phyloP scores from a whole-genome alignment of 73 alveolate species.

The Paramecium biaurelia region DNA sequence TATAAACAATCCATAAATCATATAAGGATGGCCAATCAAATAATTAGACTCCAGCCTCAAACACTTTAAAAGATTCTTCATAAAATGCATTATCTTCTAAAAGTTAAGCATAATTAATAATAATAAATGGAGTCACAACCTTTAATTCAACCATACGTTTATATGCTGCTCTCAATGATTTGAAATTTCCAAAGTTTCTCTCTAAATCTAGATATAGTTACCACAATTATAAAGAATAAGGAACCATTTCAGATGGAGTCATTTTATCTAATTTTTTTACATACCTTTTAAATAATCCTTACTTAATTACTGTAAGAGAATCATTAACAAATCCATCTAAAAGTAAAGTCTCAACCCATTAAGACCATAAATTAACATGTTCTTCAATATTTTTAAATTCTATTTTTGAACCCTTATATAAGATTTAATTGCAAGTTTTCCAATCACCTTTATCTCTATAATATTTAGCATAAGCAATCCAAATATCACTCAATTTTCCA shows the following conservation, averaged over 20 bases:
- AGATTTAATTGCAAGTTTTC: slow-evolving; percentile 74
- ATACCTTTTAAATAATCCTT: slow-evolving; percentile 71
- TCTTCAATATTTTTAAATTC: slow-evolving; percentile 79
- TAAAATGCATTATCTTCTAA: slow-evolving; percentile 70
- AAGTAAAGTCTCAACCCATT: slow-evolving; percentile 81
- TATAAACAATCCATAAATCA: slow-evolving; percentile 80
- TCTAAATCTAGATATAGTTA: slow-evolving; percentile 85
- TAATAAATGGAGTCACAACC: slow-evolving; percentile 74
- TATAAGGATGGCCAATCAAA: slow-evolving; percentile 84
- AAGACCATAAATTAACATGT: slow-evolving; percentile 75
- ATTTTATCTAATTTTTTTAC: slow-evolving; percentile 69
- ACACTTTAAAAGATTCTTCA: slow-evolving; percentile 83
- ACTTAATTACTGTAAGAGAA: slow-evolving; percentile 75
- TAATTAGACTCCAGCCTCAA: slow-evolving; percentile 76
- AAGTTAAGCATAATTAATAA: slow-evolving; percentile 75
- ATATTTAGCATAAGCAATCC: slow-evolving; percentile 88
- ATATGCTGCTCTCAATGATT: slow-evolving; percentile 75
- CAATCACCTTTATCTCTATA: slow-evolving; percentile 78
- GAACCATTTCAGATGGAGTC: slow-evolving; percentile 55
- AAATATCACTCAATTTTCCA: slow-evolving; percentile 91
- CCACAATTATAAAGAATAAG: slow-evolving; percentile 71
- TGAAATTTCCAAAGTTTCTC: slow-evolving; percentile 76
- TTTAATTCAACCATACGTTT: slow-evolving; percentile 82
- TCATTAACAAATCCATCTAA: slow-evolving; percentile 76
- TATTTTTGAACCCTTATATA: slow-evolving; percentile 71